Conservation (phyloP, 2,329 filamentous ascomycete species). For the Parastagonospora nodorum region DNA sequence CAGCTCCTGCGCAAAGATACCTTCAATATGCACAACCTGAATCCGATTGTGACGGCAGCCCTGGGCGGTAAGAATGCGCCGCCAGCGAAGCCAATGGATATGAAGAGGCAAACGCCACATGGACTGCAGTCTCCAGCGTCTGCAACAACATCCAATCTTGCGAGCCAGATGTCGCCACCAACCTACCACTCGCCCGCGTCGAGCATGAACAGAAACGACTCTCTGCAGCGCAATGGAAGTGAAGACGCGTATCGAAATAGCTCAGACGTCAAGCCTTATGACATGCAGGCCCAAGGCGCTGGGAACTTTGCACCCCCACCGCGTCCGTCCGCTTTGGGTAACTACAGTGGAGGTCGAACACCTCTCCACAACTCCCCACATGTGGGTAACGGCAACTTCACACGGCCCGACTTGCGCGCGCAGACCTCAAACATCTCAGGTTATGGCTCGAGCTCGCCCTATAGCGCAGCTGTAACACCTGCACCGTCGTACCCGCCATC, state of each 20-base stretch:
- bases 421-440: constrained; percentile 44
- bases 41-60: constrained; percentile 49
- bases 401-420: constrained; percentile 41
- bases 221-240: constrained; percentile 40
- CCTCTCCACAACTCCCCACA: constrained; percentile 46
- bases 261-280: constrained; percentile 42
- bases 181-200: constrained; percentile 40
- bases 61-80: constrained; percentile 39
- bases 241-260: constrained; percentile 43
- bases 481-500: constrained; percentile 54
- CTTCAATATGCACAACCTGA: constrained; percentile 58
- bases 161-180: constrained; percentile 43
- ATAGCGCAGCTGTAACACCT: constrained; percentile 48
- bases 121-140: constrained; percentile 42
- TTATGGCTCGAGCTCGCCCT: constrained; percentile 43
- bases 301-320: constrained; percentile 45
- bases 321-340: constrained; percentile 39
- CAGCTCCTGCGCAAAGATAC: constrained; percentile 76
- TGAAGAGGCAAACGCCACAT: constrained; percentile 22
- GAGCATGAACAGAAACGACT: constrained; percentile 34
- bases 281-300: constrained; percentile 39
- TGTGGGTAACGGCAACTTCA: constrained; percentile 39
- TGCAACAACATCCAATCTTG: constrained; percentile 21
- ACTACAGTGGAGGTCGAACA: constrained; percentile 35
- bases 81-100: constrained; percentile 20